Conservation (phyloP, 2,329 filamentous ascomycete genomes). For the Tolypocladium paradoxum region DNA sequence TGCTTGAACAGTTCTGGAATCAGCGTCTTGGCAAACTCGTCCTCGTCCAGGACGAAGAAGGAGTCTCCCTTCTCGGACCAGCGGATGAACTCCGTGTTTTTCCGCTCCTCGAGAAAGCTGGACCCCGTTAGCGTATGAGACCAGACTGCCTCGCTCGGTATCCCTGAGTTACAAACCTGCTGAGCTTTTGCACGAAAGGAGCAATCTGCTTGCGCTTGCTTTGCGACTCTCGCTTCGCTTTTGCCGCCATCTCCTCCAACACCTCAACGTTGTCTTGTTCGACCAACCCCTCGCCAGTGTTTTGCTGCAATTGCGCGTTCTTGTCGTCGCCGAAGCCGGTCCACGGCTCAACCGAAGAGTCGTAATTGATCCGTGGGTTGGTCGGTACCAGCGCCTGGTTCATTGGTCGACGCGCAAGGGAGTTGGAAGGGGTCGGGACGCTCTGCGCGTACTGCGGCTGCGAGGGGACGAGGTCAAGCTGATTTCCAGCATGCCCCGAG, state of each 20-base stretch:
- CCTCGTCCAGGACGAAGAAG: conserved; percentile 93
- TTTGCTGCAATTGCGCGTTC: conserved; percentile 24
- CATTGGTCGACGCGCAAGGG: conserved; percentile 40
- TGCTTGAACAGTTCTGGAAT: conserved; percentile 98
- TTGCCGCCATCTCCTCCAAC: conserved; percentile 66
- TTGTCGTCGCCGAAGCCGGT: conserved; percentile 30
- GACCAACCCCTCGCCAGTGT: conserved; percentile 18
- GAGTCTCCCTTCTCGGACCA: conserved; percentile 97
- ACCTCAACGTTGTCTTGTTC: conserved; percentile 66
- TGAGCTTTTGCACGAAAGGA: conserved; percentile 94
- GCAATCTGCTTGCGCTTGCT: conserved; percentile 91
- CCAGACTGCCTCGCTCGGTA: background rate
- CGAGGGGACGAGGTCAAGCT: conserved; percentile 27
- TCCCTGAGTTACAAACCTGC: conserved; percentile 57
- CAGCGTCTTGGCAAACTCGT: conserved; percentile 95
- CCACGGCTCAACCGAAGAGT: conserved; percentile 29
- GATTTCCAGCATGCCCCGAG: conserved; percentile 19
- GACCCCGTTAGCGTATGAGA: background rate
- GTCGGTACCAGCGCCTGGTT: conserved; percentile 40
- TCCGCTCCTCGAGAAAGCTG: conserved; percentile 86
- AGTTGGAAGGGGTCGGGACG: conserved; percentile 30
- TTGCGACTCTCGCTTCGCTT: conserved; percentile 79
- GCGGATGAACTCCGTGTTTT: conserved; percentile 88
- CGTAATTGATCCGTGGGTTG: conserved; percentile 25
- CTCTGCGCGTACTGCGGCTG: conserved; percentile 22